Evolutionary conservation across 805 yeast genomes (phyloP), one percentile per base, ranked within the genome.

Genomic region (Candida ficus): DNA sequence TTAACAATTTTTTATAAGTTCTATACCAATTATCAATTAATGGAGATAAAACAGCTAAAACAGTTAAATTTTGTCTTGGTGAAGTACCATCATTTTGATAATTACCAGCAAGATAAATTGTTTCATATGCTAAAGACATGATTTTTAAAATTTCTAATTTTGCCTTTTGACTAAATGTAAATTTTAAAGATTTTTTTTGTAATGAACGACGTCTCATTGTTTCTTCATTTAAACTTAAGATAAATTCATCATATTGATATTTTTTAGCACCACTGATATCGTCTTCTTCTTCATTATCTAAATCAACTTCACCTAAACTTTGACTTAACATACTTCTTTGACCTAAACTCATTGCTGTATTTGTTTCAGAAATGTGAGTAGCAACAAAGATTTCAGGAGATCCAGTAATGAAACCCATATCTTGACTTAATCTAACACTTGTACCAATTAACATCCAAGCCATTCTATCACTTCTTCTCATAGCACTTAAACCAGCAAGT

Each of bases 361-460:
- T 77, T 16, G 88, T 80, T 58, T 90, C 98, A 3, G 95, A 77
- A 31, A 83, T 68, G 59, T 89, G 95, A 0, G 95, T 78, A 0
- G 95, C 95, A 41, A 89, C 64, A 54, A 83, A 85, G 6, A 89
- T 76, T 50, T 82, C 74, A 9, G 89, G 71, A 44, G 84, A 78
- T 16, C 77, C 74, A 33, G 84, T 86, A 66, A 87, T 76, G 51
- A 88, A 75, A 4, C 87, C 87, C 76, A 83, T 78, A 58, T 84
- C 93, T 57, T 87, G 95, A 4, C 95, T 93, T 31, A 90, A 63
- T 42, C 97, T 68, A 2, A 87, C 83, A 0, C 95, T 90, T 2
- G 86, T 78, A 3, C 97, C 96, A 35, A 87, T 80, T 45, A 88
- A 73, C 93, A 89, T 84, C 91, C 95, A 90, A 0, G 95, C 83